Evolutionary conservation across 805 yeast species (phyloP).

Genomic region (Spathaspora gorwiae): DNA sequence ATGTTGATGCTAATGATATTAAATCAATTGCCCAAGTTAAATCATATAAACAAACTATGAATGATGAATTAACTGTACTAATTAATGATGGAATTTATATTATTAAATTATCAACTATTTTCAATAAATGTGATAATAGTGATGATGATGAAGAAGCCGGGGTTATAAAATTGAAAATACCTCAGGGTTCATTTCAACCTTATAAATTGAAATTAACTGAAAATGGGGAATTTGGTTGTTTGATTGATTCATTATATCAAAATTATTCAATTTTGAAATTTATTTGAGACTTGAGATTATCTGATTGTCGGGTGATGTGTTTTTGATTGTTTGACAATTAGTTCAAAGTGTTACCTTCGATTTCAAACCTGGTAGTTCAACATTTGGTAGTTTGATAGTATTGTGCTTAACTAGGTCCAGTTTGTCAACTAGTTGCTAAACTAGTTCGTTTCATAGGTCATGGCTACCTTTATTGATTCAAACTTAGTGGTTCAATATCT

Average conservation of each 20-base stretch:
- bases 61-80: constrained; percentile 1
- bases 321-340: neutral
- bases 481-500: too few relatives aligned
- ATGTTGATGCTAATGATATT: neutral
- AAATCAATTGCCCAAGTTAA: constrained; percentile 3
- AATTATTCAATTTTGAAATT: constrained; percentile 34
- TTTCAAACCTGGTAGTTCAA: too few relatives aligned
- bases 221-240: constrained; percentile 23
- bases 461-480: too few relatives aligned
- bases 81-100: neutral
- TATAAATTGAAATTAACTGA: constrained; percentile 1
- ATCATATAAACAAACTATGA: neutral
- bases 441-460: too few relatives aligned
- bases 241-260: constrained; percentile 37
- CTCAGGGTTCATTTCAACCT: constrained; percentile 2
- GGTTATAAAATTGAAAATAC: neutral
- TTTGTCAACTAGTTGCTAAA: too few relatives aligned
- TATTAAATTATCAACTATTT: neutral
- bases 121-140: neutral
- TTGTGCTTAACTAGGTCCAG: too few relatives aligned
- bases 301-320: neutral
- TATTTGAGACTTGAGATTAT: too few relatives aligned
- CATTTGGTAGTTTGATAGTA: too few relatives aligned
- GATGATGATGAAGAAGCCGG: too few relatives aligned
- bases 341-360: too few relatives aligned